Base-by-base conservation (phyloP, 1,139 yeast genomes). In the Lodderomyces orthopsilosis region DNA sequence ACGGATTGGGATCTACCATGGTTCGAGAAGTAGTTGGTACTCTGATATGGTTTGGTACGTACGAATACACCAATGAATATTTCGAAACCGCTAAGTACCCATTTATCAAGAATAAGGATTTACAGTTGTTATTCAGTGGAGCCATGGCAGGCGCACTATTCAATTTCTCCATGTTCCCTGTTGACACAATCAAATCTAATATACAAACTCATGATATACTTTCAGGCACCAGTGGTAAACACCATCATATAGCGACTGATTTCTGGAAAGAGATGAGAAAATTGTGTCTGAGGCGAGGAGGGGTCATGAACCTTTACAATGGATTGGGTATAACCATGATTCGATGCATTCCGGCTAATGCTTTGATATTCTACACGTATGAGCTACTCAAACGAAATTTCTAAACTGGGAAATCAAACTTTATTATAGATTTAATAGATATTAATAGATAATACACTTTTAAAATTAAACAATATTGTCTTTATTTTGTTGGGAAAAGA, bases 31-130 rank as follows among this genome's bases (percentile, higher is more conserved):
- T 88, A 32, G 83, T 90, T 21, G 98, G 98, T 6, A 87, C 96
- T 1, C 88, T 95, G 3, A 82, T 93, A 2, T 91, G 97, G 97
- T 91, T 91, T 65, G 94, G 96, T 0, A 79, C 93, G 27, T 89
- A 89, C 59, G 96, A 89, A 58, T 66, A 73, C 40, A 65, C 79
- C 35, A 68, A 74, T 35, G 62, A 62, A 4, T 52, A 61, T 23
- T 68, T 83, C 41, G 66, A 69, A 44, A 32, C 22, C 4, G 46
- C 53, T 1, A 38, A 51, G 52, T 18, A 45, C 28, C 36, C 46
- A n/a, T 32, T 54, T 24, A 66, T 59, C 33, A 48, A 45, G 13
- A 66, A 64, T 40, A 68, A 77, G 10, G 74, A 79, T 8, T 56
- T 74, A 47, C 86, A 85, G 53, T 62, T 83, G 22, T 66, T 91